These are phyloP conservation scores for Zarea fungicola DNA, from an alignment of 2,329 filamentous ascomycete species.

Conservation along the genomic window DNA sequence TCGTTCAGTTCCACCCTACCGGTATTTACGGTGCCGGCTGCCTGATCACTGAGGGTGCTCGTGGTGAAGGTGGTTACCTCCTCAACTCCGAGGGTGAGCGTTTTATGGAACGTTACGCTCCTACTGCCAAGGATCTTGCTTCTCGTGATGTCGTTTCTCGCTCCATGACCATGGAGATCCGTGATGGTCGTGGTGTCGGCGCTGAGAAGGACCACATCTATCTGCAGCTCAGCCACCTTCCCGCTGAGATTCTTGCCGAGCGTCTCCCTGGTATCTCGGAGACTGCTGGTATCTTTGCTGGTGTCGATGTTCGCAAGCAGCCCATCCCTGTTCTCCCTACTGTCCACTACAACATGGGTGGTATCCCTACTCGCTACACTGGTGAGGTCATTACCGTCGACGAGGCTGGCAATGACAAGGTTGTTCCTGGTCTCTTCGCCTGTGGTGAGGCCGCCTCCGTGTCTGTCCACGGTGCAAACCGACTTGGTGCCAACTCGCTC, in stretches of 20 bases:
- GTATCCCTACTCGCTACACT: constrained; percentile 95
- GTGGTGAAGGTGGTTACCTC: constrained; percentile 96
- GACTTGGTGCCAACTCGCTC: constrained; percentile 95
- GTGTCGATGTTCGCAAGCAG: constrained; percentile 95
- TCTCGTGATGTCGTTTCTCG: constrained; percentile 94
- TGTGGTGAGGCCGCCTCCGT: constrained; percentile 97
- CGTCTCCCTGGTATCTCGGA: constrained; percentile 98
- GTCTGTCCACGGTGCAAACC: constrained; percentile 96
- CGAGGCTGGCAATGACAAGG: constrained; percentile 79
- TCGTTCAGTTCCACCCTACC: constrained; percentile 98
- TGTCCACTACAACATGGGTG: constrained; percentile 99
- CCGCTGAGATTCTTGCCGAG: constrained; percentile 86
- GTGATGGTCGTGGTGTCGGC: constrained; percentile 93
- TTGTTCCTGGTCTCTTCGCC: constrained; percentile 91
- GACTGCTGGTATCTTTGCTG: constrained; percentile 94
- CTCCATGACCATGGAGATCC: constrained; percentile 98
- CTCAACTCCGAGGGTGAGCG: constrained; percentile 97
- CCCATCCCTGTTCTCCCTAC: constrained; percentile 95
- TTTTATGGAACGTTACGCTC: constrained; percentile 98
- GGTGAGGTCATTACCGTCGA: constrained; percentile 92
- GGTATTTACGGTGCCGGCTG: constrained; percentile 98
- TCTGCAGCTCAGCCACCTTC: constrained; percentile 94
- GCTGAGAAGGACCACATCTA: constrained; percentile 98
- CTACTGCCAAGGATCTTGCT: constrained; percentile 95
- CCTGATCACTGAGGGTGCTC: constrained; percentile 94